Conservation (phyloP, 805 yeast species). For the Wickerhamomyces chambardii region DNA sequence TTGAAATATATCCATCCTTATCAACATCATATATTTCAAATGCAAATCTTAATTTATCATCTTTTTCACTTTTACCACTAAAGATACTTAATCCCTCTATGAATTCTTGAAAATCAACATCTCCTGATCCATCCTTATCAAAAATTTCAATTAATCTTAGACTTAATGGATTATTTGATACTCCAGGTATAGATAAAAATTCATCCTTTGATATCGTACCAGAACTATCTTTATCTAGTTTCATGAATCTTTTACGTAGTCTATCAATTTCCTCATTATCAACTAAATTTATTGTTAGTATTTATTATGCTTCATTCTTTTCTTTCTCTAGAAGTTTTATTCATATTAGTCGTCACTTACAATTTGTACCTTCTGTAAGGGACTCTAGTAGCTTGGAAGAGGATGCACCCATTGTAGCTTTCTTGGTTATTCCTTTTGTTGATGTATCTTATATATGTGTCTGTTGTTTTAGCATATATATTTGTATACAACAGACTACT, state of each 20-base stretch:
- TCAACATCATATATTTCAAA: constrained; percentile 94
- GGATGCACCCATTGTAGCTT: constrained; percentile 42
- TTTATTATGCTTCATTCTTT: constrained; percentile 1
- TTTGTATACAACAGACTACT: no score
- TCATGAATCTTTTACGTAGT: constrained; percentile 87
- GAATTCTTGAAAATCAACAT: constrained; percentile 93
- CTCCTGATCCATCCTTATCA: constrained; percentile 89
- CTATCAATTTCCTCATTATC: constrained; percentile 90
- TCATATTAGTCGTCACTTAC: constrained; percentile 27
- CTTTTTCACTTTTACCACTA: constrained; percentile 71
- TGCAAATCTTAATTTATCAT: constrained; percentile 81
- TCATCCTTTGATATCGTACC: constrained; percentile 91
- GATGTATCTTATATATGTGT: no score
- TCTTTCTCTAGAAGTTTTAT: no score
- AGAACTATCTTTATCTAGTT: constrained; percentile 84
- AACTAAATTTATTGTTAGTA: constrained; percentile 27
- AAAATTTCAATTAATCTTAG: constrained; percentile 86
- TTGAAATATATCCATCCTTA: constrained; percentile 88
- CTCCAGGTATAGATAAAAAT: constrained; percentile 88
- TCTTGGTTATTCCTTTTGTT: not conserved
- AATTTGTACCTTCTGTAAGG: constrained; percentile 74
- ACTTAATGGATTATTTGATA: constrained; percentile 84
- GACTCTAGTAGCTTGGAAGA: constrained; percentile 57
- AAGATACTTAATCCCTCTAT: constrained; percentile 81
- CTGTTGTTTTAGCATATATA: no score